Conservation (phyloP, 495 filamentous ascomycete genomes). For the Parachaetomium inaequale region DNA sequence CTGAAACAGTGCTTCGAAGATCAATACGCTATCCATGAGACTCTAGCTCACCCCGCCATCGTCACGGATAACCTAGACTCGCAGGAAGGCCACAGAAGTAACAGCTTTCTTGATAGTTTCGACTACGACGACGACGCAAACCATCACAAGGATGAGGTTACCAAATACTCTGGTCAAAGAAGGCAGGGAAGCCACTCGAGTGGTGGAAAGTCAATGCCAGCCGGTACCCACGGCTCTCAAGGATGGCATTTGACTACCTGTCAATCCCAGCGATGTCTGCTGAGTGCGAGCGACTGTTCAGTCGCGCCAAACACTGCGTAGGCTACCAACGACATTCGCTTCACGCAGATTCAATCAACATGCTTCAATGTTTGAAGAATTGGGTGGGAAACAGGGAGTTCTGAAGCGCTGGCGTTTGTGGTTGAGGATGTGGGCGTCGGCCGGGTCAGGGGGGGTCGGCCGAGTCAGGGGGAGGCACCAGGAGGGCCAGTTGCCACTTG, state of each 20-base stretch:
- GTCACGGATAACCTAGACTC: background rate
- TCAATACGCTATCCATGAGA: background rate
- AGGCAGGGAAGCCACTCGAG: background rate
- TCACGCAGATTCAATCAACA: background rate
- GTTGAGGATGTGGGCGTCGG: no score
- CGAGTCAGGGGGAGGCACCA: background rate
- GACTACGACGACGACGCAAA: background rate
- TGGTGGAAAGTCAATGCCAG: background rate
- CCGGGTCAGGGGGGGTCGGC: no score
- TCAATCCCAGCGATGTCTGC: constrained; percentile 3
- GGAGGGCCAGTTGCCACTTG: no score
- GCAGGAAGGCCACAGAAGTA: background rate
- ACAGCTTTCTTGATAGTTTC: background rate
- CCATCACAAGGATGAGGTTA: background rate
- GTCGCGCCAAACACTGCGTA: background rate
- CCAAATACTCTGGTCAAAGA: background rate
- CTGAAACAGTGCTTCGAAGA: background rate
- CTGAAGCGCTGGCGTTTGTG: background rate
- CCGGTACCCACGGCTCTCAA: background rate
- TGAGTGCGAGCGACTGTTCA: background rate
- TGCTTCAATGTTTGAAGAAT: background rate
- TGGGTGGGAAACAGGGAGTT: background rate
- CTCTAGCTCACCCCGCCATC: background rate
- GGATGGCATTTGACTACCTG: background rate
- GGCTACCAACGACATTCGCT: background rate